phyloP scores from a whole-genome alignment of 306 rosid genomes.

The Cajanus cajan region DNA sequence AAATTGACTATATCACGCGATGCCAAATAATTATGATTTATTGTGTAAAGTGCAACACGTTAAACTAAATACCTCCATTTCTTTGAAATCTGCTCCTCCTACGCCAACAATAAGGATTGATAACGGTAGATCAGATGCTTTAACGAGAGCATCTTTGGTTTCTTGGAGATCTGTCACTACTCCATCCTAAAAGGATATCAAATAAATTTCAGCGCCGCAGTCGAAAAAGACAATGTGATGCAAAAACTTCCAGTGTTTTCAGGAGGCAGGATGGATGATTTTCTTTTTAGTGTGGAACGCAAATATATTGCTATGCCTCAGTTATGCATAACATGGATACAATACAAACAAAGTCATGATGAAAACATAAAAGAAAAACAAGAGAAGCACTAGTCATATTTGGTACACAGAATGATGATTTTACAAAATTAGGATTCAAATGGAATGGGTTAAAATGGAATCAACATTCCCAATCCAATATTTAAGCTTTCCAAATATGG shows the following conservation, averaged over 20 bases:
- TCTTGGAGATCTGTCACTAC: constrained; percentile 99
- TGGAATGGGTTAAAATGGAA: neutral
- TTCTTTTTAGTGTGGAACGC: neutral
- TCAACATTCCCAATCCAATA: neutral
- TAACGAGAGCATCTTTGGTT: constrained; percentile 96
- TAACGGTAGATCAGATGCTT: constrained; percentile 92
- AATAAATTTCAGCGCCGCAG: constrained; percentile 31
- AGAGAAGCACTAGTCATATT: neutral
- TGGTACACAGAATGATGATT: neutral
- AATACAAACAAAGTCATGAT: neutral
- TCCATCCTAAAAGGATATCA: constrained; percentile 72
- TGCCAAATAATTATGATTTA: constrained; percentile 11
- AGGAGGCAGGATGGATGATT: neutral
- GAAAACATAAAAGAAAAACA: neutral
- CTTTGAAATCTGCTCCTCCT: constrained; percentile 99
- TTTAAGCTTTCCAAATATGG: neutral
- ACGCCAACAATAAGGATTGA: constrained; percentile 98
- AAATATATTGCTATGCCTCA: neutral
- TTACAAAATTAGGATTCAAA: neutral
- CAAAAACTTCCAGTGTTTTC: constrained; percentile 4
- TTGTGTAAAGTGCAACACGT: neutral
- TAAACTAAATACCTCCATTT: constrained; percentile 82
- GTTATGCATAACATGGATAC: neutral
- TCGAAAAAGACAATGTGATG: constrained; percentile 13
- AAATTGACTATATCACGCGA: neutral